Conservation (phyloP, 345 rosid genomes). For the Gossypium australe region DNA sequence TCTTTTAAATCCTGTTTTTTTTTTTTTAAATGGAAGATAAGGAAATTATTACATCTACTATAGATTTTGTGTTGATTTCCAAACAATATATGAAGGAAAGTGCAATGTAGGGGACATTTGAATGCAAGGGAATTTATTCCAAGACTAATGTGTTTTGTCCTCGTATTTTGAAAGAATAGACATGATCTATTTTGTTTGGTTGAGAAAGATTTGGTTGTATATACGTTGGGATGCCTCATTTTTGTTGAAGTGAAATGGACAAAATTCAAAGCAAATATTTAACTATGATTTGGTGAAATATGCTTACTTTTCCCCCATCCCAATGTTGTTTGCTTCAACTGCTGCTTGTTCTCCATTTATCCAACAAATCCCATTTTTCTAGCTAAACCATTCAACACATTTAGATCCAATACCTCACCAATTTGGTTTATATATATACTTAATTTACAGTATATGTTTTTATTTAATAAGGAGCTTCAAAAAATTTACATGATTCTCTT, state of each 20-base stretch:
- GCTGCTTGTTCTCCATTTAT: neutral
- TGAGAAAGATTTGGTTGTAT: neutral
- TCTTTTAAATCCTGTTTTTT: no score
- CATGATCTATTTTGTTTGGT: neutral
- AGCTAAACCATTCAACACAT: neutral
- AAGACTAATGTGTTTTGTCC: neutral
- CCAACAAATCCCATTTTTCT: slow-evolving; percentile 1
- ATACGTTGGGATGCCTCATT: neutral
- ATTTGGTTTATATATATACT: no score
- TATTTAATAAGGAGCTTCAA: no score
- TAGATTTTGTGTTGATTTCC: no score
- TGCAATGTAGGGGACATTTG: no score
- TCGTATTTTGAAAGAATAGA: neutral
- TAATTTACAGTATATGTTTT: no score
- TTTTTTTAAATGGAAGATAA: no score
- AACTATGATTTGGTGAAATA: slow-evolving; percentile 3
- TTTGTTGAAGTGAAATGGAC: neutral
- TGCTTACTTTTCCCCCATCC: neutral
- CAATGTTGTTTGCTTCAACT: neutral
- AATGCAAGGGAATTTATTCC: neutral
- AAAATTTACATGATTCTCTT: no score
- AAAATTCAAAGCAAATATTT: neutral
- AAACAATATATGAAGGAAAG: no score
- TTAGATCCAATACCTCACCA: no score
- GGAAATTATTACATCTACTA: no score